Evolutionary conservation across 306 rosid species (phyloP).

Genomic region (Cucurbita moschata): DNA sequence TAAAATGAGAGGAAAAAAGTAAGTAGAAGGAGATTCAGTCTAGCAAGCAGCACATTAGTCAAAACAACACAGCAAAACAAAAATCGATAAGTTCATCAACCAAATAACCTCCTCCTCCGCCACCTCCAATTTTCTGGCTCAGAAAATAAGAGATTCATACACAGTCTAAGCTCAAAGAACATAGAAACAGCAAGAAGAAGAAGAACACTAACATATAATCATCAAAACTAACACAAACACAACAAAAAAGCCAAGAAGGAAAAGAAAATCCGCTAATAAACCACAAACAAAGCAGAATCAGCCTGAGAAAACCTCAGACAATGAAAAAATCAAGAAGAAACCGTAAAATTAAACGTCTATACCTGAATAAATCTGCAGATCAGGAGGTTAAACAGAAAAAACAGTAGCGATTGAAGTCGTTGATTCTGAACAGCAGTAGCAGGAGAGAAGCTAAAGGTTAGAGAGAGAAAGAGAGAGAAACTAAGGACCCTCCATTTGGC

Average conservation of each 20-base stretch:
- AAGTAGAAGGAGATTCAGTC: not conserved
- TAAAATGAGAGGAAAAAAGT: not conserved
- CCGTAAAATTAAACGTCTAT: conserved; percentile 5
- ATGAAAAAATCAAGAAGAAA: conserved; percentile 4
- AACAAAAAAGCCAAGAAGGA: not conserved
- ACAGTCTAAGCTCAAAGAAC: not conserved
- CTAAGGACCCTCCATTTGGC: conserved; percentile 64
- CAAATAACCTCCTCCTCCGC: not conserved
- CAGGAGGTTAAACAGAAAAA: conserved; percentile 17
- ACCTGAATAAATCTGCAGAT: conserved; percentile 38
- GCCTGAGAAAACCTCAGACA: not conserved
- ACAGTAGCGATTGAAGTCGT: not conserved
- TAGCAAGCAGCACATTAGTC: not conserved
- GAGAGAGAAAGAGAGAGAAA: conserved; percentile 7
- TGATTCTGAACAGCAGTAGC: conserved; percentile 1
- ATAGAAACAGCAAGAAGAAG: not conserved
- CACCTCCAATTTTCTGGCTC: not conserved
- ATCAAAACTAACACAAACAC: not conserved
- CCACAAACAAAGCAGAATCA: not conserved
- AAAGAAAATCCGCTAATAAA: not conserved
- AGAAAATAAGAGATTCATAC: not conserved
- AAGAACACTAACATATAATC: not conserved
- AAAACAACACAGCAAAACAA: not conserved
- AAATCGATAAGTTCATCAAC: not conserved
- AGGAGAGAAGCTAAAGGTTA: conserved; percentile 1